A percentile compares a stretch with the other conserved stretches of the same genome.
phyloP scores from a whole-genome alignment of 1,139 yeast species.

The Kodamaea arcana region DNA sequence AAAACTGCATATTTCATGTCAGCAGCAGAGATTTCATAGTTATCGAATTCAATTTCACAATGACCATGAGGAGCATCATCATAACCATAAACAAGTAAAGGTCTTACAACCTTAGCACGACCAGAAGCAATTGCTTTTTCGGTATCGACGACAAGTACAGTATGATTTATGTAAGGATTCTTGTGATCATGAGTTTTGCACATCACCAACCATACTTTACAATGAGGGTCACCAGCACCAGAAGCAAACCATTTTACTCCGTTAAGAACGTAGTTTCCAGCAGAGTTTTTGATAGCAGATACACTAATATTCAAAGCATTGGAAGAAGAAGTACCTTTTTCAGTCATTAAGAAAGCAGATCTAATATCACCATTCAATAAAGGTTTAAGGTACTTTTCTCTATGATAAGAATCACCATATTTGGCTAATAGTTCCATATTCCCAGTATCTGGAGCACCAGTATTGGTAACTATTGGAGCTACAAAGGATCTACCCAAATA shows the following conservation, averaged over 20 bases:
- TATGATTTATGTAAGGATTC: conserved; percentile 48
- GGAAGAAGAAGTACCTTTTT: conserved; percentile 60
- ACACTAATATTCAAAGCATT: conserved; percentile 63
- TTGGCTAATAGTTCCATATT: conserved; percentile 67
- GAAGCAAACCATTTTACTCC: conserved; percentile 78
- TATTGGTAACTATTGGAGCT: conserved; percentile 65
- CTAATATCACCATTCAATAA: conserved; percentile 57
- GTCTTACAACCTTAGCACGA: conserved; percentile 47
- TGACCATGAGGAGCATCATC: conserved; percentile 80
- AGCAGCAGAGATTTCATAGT: conserved; percentile 46
- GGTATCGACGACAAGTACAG: conserved; percentile 57
- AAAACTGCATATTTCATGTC: conserved; percentile 38
- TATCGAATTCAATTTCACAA: conserved; percentile 54
- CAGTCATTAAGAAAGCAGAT: conserved; percentile 72
- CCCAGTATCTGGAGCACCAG: conserved; percentile 72
- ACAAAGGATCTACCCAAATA: conserved; percentile 55
- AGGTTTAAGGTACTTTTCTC: conserved; percentile 51
- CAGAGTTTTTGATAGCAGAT: conserved; percentile 39
- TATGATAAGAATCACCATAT: conserved; percentile 53
- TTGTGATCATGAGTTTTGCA: conserved; percentile 49
- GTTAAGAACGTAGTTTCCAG: conserved; percentile 52
- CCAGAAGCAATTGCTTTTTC: conserved; percentile 51
- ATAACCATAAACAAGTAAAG: conserved; percentile 57
- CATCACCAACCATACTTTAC: conserved; percentile 63
- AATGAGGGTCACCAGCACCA: conserved; percentile 71